Evolutionary conservation across 1,284 basidiomycete genomes (phyloP).

Genomic region (Ceratobasidium sp.): DNA sequence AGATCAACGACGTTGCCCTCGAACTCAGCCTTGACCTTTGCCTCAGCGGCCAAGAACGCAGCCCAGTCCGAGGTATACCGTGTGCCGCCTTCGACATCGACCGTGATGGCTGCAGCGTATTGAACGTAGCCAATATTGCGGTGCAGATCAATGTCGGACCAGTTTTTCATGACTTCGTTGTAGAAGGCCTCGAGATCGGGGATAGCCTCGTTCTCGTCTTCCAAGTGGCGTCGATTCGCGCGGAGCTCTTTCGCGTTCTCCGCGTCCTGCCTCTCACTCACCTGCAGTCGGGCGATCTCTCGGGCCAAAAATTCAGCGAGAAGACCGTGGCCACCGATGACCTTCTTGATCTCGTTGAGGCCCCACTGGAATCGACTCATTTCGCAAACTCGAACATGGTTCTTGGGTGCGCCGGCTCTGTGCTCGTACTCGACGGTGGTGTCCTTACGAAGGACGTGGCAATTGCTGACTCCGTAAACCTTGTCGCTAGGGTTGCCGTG

Average conservation of each 20-base stretch:
- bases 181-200: slow-evolving; percentile 38
- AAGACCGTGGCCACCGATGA: slow-evolving; percentile 18
- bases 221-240: slow-evolving; percentile 24
- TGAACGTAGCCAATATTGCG: slow-evolving; percentile 8
- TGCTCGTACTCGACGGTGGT: slow-evolving; percentile 37
- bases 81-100: slow-evolving; percentile 20
- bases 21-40: slow-evolving; percentile 40
- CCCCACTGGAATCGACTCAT: slow-evolving; percentile 32
- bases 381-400: slow-evolving; percentile 36
- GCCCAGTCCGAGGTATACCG: slow-evolving; percentile 44
- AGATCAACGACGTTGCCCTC: slow-evolving; percentile 43
- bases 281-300: slow-evolving; percentile 22
- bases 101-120: not conserved
- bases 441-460: slow-evolving; percentile 33
- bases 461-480: slow-evolving; percentile 28
- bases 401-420: not conserved
- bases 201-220: slow-evolving; percentile 29
- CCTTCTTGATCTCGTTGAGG: slow-evolving; percentile 10
- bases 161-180: slow-evolving; percentile 13
- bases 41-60: slow-evolving; percentile 32
- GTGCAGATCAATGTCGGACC: slow-evolving; percentile 29
- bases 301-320: slow-evolving; percentile 2
- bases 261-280: slow-evolving; percentile 8
- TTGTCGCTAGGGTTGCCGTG: slow-evolving; percentile 25
- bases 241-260: slow-evolving; percentile 10